phyloP scores from a whole-genome alignment of 768 basidiomycete genomes.

The Leccinum subgranulosum region DNA sequence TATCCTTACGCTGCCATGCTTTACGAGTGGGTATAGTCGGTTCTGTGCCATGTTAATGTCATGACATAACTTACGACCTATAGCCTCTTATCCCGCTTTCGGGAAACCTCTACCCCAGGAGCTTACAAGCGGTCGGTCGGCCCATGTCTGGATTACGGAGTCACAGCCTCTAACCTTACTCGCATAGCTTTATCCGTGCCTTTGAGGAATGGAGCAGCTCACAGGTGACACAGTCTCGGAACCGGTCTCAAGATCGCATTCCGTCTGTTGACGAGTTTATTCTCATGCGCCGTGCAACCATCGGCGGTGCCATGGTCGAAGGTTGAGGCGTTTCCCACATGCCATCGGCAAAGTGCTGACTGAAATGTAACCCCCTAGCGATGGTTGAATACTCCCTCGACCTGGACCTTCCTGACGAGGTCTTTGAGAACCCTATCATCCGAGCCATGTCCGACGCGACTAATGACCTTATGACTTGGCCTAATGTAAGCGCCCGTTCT shows the following conservation, averaged over 20 bases:
- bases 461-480: conserved; percentile 40
- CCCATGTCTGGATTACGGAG: not conserved
- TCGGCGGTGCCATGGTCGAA: conserved; percentile 38
- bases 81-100: conserved; percentile 34
- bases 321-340: conserved; percentile 19
- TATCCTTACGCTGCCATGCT: conserved; percentile 39
- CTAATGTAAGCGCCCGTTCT: conserved; percentile 30
- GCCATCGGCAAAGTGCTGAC: not conserved
- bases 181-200: conserved; percentile 32
- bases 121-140: conserved; percentile 31
- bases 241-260: conserved; percentile 35
- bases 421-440: conserved; percentile 34
- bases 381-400: conserved; percentile 38
- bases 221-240: conserved; percentile 35
- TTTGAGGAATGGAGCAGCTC: conserved; percentile 35
- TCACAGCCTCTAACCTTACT: not conserved
- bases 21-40: conserved; percentile 31
- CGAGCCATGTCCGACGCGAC: conserved; percentile 39
- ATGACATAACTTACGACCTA: conserved; percentile 10
- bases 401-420: conserved; percentile 35
- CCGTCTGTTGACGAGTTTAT: conserved; percentile 38
- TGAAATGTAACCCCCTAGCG: conserved; percentile 20
- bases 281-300: conserved; percentile 36
- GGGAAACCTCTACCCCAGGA: conserved; percentile 35
- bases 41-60: not conserved